These are phyloP conservation scores for Alternaria arborescens DNA, from an alignment of 2,329 filamentous ascomycete genomes.

Conservation along the genomic window DNA sequence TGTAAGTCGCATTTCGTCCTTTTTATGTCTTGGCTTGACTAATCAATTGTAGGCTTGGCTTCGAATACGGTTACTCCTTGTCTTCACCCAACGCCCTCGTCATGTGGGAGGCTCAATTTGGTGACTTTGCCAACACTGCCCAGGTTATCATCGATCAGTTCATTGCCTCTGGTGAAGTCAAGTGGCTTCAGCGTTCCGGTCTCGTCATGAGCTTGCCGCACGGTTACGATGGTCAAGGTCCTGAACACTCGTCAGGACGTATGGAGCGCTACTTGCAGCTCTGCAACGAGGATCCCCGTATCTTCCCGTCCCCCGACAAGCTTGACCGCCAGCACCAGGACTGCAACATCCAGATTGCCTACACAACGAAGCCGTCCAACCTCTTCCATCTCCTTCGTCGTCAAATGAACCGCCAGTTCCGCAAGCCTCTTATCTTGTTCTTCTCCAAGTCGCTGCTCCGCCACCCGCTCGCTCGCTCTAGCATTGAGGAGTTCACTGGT, in stretches of 20 bases:
- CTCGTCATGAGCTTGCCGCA: constrained; percentile 96
- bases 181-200: constrained; percentile 98
- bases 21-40: constrained; percentile 21
- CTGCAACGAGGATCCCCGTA: constrained; percentile 94
- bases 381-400: constrained; percentile 95
- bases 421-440: constrained; percentile 97
- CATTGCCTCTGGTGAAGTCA: constrained; percentile 94
- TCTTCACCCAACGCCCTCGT: constrained; percentile 96
- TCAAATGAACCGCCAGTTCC: constrained; percentile 99
- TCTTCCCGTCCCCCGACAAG: constrained; percentile 88
- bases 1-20: constrained; percentile 54
- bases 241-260: constrained; percentile 96
- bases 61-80: constrained; percentile 98
- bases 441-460: constrained; percentile 97
- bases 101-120: constrained; percentile 99
- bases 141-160: constrained; percentile 99
- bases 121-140: constrained; percentile 99
- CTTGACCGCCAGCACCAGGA: constrained; percentile 97
- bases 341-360: constrained; percentile 98
- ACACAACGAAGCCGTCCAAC: constrained; percentile 96
- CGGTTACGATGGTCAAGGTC: constrained; percentile 97
- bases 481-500: constrained; percentile 88
- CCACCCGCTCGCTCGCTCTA: constrained; percentile 89
- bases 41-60: constrained; percentile 73
- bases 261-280: constrained; percentile 98